Evolutionary conservation across 192 early-diverging fungal genomes (phyloP).

Genomic region (Spinellus fusiger): DNA sequence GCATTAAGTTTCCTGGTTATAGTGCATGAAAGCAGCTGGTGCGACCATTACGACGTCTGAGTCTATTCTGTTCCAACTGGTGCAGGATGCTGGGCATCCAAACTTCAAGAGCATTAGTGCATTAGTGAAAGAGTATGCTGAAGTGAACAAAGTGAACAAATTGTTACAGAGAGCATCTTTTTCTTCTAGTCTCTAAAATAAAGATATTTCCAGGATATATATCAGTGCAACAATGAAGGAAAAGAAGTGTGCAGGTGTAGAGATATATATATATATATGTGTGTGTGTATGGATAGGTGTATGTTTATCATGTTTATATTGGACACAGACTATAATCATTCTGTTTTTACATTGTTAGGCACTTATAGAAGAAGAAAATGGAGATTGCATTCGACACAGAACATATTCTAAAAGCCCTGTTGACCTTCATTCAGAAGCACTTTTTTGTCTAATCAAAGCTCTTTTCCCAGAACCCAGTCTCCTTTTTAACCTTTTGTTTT

Average conservation of each 20-base stretch:
- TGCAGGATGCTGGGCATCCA: conserved; percentile 51
- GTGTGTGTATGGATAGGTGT: too few relatives aligned
- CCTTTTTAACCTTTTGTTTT: neutral
- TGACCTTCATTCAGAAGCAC: neutral
- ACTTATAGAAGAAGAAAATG: too few relatives aligned
- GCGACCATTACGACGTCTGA: conserved; percentile 75
- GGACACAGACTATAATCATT: too few relatives aligned
- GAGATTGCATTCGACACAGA: neutral
- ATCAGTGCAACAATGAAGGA: too few relatives aligned
- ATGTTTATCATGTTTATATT: too few relatives aligned
- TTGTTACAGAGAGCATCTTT: conserved; percentile 31
- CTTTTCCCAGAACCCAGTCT: conserved; percentile 34
- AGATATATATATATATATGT: too few relatives aligned
- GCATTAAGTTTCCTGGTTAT: neutral
- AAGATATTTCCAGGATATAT: neutral
- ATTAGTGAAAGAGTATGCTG: conserved; percentile 82
- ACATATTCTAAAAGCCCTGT: neutral
- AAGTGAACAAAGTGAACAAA: conserved; percentile 57
- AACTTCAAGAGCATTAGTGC: conserved; percentile 75
- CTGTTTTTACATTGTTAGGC: too few relatives aligned
- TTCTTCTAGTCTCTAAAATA: conserved; percentile 4
- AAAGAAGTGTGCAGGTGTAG: too few relatives aligned
- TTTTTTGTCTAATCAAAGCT: conserved; percentile 26
- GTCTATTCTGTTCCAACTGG: conserved; percentile 68
- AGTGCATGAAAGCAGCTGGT: conserved; percentile 60